Evolutionary conservation across 139 green algal species (phyloP).

Genomic region (Chlamydomonas sp.): DNA sequence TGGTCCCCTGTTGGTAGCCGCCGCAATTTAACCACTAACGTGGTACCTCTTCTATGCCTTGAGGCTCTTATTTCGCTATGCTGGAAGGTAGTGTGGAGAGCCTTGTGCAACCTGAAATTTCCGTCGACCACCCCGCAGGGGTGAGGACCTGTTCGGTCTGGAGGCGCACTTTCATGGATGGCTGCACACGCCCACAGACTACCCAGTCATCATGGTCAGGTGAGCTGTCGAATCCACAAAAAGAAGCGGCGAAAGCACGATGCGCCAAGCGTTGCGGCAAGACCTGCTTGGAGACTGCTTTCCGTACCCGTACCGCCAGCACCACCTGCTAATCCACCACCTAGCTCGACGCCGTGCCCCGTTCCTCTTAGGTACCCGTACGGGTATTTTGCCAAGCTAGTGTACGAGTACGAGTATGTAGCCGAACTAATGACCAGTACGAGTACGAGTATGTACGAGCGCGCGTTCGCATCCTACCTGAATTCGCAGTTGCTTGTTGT

Average conservation of each 20-base stretch:
- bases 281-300: not conserved
- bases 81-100: too few species aligned
- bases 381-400: too few species aligned
- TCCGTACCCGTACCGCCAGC: too few species aligned
- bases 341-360: too few species aligned
- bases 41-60: too few species aligned
- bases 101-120: not conserved
- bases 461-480: not conserved
- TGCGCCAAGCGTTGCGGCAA: not conserved
- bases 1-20: not conserved
- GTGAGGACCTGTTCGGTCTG: constrained; percentile 58
- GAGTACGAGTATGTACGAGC: too few species aligned
- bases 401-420: too few species aligned
- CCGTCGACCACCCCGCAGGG: not conserved
- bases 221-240: not conserved
- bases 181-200: constrained; percentile 12
- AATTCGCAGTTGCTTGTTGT: not conserved
- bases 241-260: not conserved
- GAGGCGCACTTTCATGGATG: constrained; percentile 55
- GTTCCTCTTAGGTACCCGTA: too few species aligned
- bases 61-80: too few species aligned
- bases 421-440: too few species aligned
- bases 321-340: too few species aligned
- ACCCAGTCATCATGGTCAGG: constrained; percentile 54
- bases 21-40: not conserved